Evolutionary conservation across 768 basidiomycete species (phyloP), one percentile per base, ranked within the genome.

Genomic region (Termitomyces sp.): DNA sequence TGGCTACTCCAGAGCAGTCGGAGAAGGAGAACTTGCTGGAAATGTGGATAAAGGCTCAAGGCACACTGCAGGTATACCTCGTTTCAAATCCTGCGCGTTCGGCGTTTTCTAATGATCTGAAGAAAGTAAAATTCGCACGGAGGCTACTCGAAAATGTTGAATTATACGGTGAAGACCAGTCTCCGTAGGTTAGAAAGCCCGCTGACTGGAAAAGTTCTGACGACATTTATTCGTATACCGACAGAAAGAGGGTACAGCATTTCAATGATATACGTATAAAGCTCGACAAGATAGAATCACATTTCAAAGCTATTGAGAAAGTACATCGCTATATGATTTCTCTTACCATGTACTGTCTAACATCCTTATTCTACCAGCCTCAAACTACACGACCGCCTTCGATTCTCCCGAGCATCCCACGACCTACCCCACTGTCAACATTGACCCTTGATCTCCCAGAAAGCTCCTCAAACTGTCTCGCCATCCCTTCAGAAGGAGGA

Each of bases 71-170:
- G 80, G 89, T 85, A 36, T 27, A 77, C 66, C 10, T 24, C 14
- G n/a, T 3, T 14, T 33, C 20, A 22, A 39, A 34, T 33, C 7
- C 13, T 43, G 18, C 27, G 44, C 16, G 20, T 43, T 34, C 20
- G 8, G 50, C 6, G 55, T 16, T 22, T 53, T 26, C n/a, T 27
- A 39, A 52, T 7, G 26, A 43, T 16, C 14, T 45, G 22, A 45
- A 77, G 74, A 78, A 75, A 70, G 67, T 89, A 4, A 83, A 82
- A 61, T 81, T 80, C 66, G 87, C 87, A 0, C 72, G 78, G 51
- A 75, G 75, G 58, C 69, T 90, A 56, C 61, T 89, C 43, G 79
- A 79, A 67, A 84, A 82, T 58, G 81, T 87, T 18, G 82, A 88
- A 60, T 62, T 78, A 32, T 76, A 82, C 58, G 78, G 76, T 33